Percentiles rank a stretch among this genome's conserved stretches.
phyloP scores from a whole-genome alignment of 495 filamentous ascomycete genomes.

The Annulohypoxylon stygium region DNA sequence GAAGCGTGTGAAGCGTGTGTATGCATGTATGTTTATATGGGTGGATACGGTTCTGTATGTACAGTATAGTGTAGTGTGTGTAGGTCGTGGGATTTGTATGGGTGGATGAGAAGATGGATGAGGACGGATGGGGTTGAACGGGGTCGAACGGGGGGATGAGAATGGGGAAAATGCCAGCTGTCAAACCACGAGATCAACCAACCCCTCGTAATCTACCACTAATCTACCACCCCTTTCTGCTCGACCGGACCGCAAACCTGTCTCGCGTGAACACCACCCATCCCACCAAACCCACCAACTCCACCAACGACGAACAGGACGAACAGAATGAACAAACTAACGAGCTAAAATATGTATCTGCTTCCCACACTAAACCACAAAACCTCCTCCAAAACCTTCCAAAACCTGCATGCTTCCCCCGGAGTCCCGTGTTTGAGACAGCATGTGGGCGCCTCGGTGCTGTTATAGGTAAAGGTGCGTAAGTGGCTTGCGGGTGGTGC shows the following conservation, averaged over 20 bases:
- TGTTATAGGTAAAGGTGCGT: slow-evolving; percentile 20
- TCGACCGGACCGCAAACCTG: slow-evolving; percentile 38
- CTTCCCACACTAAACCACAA: slow-evolving; percentile 16
- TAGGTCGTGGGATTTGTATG: neutral
- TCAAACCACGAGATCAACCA: slow-evolving; percentile 44
- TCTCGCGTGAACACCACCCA: slow-evolving; percentile 46
- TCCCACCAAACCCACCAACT: slow-evolving; percentile 16
- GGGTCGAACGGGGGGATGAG: neutral
- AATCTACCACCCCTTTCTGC: slow-evolving; percentile 32
- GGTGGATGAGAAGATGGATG: neutral
- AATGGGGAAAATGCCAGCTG: slow-evolving; percentile 40
- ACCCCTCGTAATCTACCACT: slow-evolving; percentile 30
- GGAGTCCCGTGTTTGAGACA: slow-evolving; percentile 45
- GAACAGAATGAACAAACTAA: neutral
- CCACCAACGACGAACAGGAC: neutral
- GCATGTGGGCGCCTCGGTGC: slow-evolving; percentile 42
- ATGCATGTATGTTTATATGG: neutral
- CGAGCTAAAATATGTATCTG: slow-evolving; percentile 16
- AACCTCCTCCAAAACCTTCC: slow-evolving; percentile 15
- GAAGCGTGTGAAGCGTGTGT: neutral
- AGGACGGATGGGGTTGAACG: neutral
- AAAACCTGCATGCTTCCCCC: slow-evolving; percentile 36
- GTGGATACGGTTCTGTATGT: slow-evolving; percentile 6
- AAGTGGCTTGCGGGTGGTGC: slow-evolving; percentile 15
- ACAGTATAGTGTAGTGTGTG: neutral